Conservation (phyloP, 2,329 filamentous ascomycete genomes). For the Penicillium sp. region DNA sequence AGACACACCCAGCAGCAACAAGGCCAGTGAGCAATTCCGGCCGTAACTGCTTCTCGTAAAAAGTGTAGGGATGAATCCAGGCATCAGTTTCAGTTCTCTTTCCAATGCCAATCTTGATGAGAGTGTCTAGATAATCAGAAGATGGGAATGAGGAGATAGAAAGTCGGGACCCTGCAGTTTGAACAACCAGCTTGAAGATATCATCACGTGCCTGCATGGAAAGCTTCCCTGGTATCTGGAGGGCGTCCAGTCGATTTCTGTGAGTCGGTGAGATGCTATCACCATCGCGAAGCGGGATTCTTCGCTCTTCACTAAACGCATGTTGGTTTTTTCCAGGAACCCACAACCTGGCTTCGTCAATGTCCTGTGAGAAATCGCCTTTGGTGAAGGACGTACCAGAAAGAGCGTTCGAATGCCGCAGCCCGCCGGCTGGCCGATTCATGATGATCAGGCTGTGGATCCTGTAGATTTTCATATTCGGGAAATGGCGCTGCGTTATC, state of each 20-base stretch:
- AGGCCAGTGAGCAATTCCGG: conserved; percentile 13
- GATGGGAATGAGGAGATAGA: conserved; percentile 17
- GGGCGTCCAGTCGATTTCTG: conserved; percentile 7
- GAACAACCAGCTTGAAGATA: conserved; percentile 15
- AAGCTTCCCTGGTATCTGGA: conserved; percentile 13
- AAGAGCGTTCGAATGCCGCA: conserved; percentile 15
- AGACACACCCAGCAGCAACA: conserved; percentile 17
- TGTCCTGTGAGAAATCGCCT: neutral
- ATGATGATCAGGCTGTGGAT: conserved; percentile 8
- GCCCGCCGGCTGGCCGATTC: conserved; percentile 15
- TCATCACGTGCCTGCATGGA: conserved; percentile 14
- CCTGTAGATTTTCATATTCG: conserved; percentile 2
- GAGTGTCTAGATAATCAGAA: conserved; percentile 17
- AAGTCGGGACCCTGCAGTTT: conserved; percentile 13
- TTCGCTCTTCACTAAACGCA: conserved; percentile 15
- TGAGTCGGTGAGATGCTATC: conserved; percentile 13
- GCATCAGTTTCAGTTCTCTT: conserved; percentile 18
- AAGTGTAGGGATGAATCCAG: conserved; percentile 18
- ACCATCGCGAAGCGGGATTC: conserved; percentile 13
- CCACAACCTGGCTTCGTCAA: conserved; percentile 10
- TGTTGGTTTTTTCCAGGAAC: conserved; percentile 18
- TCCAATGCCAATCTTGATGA: conserved; percentile 18
- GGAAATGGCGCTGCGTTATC: conserved; percentile 1
- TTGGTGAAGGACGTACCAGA: conserved; percentile 7
- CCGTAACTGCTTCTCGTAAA: conserved; percentile 13